Evolutionary conservation across 2,329 filamentous ascomycete species (phyloP).

Genomic region (Beauveria medogensis): DNA sequence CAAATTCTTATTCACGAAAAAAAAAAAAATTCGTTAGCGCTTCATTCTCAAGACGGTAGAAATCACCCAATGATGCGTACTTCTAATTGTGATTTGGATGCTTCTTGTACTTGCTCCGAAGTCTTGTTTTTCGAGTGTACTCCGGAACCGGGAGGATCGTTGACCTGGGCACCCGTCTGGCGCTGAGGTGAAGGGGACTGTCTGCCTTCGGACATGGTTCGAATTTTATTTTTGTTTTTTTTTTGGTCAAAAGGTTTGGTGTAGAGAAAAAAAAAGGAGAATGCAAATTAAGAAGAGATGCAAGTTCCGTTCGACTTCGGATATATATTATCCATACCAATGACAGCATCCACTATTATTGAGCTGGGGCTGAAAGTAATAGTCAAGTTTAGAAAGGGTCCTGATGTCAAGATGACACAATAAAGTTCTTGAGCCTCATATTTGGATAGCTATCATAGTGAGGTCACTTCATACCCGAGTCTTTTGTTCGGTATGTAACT

Average conservation of each 20-base stretch:
- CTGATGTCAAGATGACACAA: conserved; percentile 9
- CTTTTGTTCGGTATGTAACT: background rate
- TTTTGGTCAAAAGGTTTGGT: background rate
- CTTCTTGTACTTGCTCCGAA: background rate
- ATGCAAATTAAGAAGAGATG: too few species aligned
- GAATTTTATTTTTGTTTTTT: background rate
- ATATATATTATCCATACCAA: background rate
- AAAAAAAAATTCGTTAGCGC: background rate
- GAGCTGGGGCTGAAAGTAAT: background rate
- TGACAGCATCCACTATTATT: background rate
- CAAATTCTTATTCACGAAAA: background rate
- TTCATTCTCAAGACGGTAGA: background rate
- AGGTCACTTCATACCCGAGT: background rate
- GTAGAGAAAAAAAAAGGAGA: background rate
- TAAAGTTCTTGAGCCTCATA: background rate
- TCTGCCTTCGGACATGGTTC: conserved; percentile 7
- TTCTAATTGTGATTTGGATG: background rate
- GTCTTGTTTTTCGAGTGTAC: background rate
- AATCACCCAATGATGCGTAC: background rate
- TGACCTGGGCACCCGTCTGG: conserved; percentile 3
- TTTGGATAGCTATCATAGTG: background rate
- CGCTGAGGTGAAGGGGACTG: background rate
- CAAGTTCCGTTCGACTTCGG: too few species aligned
- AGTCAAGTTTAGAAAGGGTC: background rate
- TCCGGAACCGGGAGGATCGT: background rate